Percentiles rank a stretch among this genome's conserved stretches.
These are phyloP conservation scores for Suillus brevipes DNA, from an alignment of 768 basidiomycete species.

Conservation along the genomic window DNA sequence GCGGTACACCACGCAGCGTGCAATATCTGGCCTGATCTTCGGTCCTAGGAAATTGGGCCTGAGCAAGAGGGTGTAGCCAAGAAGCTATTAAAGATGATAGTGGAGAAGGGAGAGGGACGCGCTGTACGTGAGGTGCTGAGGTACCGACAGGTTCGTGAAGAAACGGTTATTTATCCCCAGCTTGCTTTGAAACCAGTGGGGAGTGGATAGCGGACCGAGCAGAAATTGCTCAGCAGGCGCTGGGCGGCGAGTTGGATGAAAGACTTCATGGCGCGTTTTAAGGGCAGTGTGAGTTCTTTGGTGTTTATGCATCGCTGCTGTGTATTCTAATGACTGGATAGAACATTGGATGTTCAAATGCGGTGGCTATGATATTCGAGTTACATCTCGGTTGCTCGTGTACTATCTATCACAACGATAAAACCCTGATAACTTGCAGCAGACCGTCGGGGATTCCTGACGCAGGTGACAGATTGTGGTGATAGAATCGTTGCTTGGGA, in stretches of 20 bases:
- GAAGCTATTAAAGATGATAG: constrained; percentile 52
- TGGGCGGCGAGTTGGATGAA: constrained; percentile 7
- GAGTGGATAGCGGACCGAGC: constrained; percentile 13
- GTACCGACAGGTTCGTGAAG: constrained; percentile 52
- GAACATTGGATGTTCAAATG: neutral
- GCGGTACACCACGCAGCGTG: constrained; percentile 80
- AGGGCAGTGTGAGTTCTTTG: neutral
- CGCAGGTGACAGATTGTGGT: neutral
- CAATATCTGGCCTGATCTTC: constrained; percentile 71
- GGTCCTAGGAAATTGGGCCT: constrained; percentile 18
- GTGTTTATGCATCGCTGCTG: too few relatives aligned
- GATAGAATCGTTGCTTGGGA: neutral
- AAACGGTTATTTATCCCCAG: constrained; percentile 43
- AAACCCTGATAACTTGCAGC: neutral
- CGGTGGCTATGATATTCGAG: neutral
- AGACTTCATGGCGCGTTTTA: constrained; percentile 5
- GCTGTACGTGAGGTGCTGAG: constrained; percentile 53
- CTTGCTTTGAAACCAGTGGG: constrained; percentile 44
- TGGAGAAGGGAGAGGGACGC: constrained; percentile 48
- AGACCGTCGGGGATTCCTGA: neutral
- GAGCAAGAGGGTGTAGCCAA: constrained; percentile 21
- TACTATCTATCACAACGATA: neutral
- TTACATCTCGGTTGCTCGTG: neutral
- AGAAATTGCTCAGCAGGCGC: neutral
- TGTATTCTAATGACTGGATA: neutral